Conservation (phyloP, 495 filamentous ascomycete genomes). For the Cercophora samala region DNA sequence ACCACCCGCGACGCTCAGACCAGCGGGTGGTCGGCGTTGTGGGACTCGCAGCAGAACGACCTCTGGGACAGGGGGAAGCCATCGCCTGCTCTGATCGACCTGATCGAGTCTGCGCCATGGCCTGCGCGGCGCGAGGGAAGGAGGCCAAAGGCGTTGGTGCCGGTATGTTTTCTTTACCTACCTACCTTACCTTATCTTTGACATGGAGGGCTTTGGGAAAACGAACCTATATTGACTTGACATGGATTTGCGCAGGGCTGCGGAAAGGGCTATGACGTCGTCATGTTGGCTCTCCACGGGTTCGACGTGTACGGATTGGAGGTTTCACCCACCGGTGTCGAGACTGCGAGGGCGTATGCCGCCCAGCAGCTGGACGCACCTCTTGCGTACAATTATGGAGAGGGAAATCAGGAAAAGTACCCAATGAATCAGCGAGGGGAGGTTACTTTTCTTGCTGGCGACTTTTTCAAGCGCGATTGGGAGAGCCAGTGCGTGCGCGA, state of each 20-base stretch:
- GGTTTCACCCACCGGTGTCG: slow-evolving; percentile 55
- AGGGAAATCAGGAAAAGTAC: not conserved
- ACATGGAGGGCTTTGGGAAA: too few relatives aligned
- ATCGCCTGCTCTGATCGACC: slow-evolving; percentile 43
- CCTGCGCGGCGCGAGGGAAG: not conserved
- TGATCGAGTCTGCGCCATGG: slow-evolving; percentile 32
- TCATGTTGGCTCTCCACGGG: slow-evolving; percentile 63
- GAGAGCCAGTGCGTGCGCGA: slow-evolving; percentile 35
- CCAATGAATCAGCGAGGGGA: slow-evolving; percentile 35
- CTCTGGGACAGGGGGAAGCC: slow-evolving; percentile 46
- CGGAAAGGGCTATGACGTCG: slow-evolving; percentile 69
- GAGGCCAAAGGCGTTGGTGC: slow-evolving; percentile 1
- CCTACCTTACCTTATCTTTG: too few relatives aligned
- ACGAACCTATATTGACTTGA: too few relatives aligned
- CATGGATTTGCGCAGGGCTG: too few relatives aligned
- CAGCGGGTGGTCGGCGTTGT: slow-evolving; percentile 38
- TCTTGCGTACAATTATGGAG: slow-evolving; percentile 42
- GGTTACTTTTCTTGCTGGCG: slow-evolving; percentile 56
- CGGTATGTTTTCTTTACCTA: not conserved
- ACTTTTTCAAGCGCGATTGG: slow-evolving; percentile 72
- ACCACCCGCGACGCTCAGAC: not conserved
- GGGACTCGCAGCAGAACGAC: slow-evolving; percentile 36
- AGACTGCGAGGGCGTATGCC: slow-evolving; percentile 45
- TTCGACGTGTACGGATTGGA: slow-evolving; percentile 73
- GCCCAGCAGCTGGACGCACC: slow-evolving; percentile 18